Evolutionary conservation across 371 early-diverging fungal species (phyloP), one percentile per base, ranked within the genome.

Genomic region (Synchytrium microbalum): DNA sequence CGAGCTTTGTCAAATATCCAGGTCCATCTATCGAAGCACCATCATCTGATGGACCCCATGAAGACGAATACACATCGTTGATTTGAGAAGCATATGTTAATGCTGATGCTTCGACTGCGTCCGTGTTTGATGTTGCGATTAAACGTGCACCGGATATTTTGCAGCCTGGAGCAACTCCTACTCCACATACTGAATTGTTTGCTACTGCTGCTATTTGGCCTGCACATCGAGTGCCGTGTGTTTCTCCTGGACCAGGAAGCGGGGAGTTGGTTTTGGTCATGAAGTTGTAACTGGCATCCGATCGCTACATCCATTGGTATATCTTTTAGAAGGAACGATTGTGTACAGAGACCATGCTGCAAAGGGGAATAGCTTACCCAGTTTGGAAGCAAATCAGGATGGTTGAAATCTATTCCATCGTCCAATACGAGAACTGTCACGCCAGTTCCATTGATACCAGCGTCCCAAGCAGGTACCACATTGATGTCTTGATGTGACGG

Each of bases 371-470:
- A 64, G 62, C 53, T 32, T 51, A 72, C 67, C 69, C 72, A 72
- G 51, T 59, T 64, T 56, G 38, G 10, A 23, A 29, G 16, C 29
- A 79, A 57, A 61, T 79, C 79, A 0, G 73, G 70, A 64, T 79
- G 79, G 5, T 30, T 59, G 60, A 52, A 68, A 19, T 74, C 62
- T 32, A 79, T 67, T 8, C 79, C 79, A 66, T 79, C 79, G 61
- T 79, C 79, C 30, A 79, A 57, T 24, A 79, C 67, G 13, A 70
- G 57, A 19, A 76, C 73, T 2, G 66, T 72, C 26, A 75, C 65
- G 0, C 76, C 76, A 30, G 54, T 71, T 28, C 79, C 79, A 59
- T 72, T 75, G 53, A 75, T 72, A 14, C 74, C 72, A 51, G 68
- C 58, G 29, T 51, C 29, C 78, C 78, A 78, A 14, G 74, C 62